These are phyloP conservation scores for Didymella sp. DNA, from an alignment of 2,329 filamentous ascomycete genomes.

Conservation along the genomic window DNA sequence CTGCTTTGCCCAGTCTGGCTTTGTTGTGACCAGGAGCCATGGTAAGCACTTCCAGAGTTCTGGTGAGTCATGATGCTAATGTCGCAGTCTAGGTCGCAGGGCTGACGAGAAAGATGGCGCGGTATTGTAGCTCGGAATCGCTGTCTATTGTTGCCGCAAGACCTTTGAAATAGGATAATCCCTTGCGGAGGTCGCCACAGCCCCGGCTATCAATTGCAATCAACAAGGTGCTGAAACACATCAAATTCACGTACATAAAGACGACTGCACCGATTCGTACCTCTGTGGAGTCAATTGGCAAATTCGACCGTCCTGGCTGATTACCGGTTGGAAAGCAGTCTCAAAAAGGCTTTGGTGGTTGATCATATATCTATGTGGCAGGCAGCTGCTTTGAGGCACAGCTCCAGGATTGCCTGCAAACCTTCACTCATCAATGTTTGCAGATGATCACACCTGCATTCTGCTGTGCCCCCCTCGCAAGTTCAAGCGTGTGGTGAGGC, in stretches of 20 bases:
- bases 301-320: too few species aligned
- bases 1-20: neutral
- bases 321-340: neutral
- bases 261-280: neutral
- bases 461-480: slow-evolving; percentile 13
- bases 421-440: neutral
- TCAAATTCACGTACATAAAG: neutral
- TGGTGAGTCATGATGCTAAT: slow-evolving; percentile 7
- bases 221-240: slow-evolving; percentile 3
- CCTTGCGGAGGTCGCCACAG: slow-evolving; percentile 9
- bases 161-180: neutral
- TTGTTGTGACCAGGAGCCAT: slow-evolving; percentile 4
- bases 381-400: slow-evolving; percentile 8
- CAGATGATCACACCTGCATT: slow-evolving; percentile 19
- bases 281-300: neutral
- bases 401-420: slow-evolving; percentile 9
- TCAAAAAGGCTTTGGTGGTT: neutral
- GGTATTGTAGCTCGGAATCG: neutral
- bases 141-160: neutral
- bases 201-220: neutral
- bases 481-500: slow-evolving; percentile 1
- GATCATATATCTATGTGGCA: slow-evolving; percentile 5
- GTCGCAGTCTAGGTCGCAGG: neutral
- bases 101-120: neutral
- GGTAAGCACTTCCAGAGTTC: neutral